Base-by-base conservation (phyloP, 805 yeast species). In the Zygosaccharomyces kombuchaensis region DNA sequence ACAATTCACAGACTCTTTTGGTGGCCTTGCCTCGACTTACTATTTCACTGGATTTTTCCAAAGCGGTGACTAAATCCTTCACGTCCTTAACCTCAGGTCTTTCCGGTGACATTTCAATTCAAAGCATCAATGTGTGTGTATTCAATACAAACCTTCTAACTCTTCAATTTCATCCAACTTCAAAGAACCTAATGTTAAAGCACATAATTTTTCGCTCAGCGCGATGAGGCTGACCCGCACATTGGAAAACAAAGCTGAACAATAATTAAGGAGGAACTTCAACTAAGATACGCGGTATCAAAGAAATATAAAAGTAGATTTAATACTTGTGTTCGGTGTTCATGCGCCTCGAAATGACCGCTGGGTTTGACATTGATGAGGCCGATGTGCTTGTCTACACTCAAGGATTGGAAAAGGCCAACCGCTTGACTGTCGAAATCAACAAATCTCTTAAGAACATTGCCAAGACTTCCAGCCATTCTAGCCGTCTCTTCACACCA, bases 341-440 rank as follows among this genome's bases (percentile, higher is more conserved):
- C 3, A 9, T 13, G 4, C 21, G 6, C 22, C 21, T 27, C 17
- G 2, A 23, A 27, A 40, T 45, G 47, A 32, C 22, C 6, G 46
- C 45, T 2, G 47, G 48, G 6, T 58, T 80, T 22, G 90, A 84
- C 56, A 70, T 81, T 2, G 90, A 85, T 57, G 91, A 84, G 60
- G 89, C 90, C 2, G 96, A 88, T 55, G 81, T 87, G 27, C 82
- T 87, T 2, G 89, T 89, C 4, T 73, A 89, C 26, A 84, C 87
- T 43, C 93, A 85, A 57, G 82, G 84, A 44, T 71, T 90, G 27
- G 65, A 72, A 40, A 75, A 79, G 44, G 77, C 87, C 2, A 75
- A 76, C 32, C 72, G 70, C 14, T 65, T 87, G 34, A 76, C 88
- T 8, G 58, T 64, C 1, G 66, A 75, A 36, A 81, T 89, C 45